phyloP scores from a whole-genome alignment of 305 asterid species.

The Stenogyne calaminthoides region DNA sequence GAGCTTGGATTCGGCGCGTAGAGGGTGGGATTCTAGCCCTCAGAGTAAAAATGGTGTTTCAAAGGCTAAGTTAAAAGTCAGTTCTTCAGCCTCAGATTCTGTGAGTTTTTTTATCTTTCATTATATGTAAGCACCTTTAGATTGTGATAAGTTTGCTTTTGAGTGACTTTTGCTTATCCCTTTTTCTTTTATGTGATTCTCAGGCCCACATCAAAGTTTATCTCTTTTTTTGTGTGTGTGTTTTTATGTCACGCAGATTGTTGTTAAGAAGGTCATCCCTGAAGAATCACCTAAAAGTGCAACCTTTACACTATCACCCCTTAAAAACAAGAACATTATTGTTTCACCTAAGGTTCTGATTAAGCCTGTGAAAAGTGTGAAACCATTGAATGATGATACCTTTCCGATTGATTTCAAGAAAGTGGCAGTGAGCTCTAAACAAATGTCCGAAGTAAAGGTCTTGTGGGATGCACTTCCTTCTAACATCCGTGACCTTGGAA shows the following conservation, averaged over 20 bases:
- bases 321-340: conserved; percentile 33
- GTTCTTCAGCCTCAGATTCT: conserved; percentile 31
- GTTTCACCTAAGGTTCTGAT: conserved; percentile 50
- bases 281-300: conserved; percentile 14
- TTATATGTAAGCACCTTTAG: not conserved
- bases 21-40: conserved; percentile 77
- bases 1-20: conserved; percentile 79
- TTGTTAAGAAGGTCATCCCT: conserved; percentile 37
- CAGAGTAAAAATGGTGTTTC: conserved; percentile 39
- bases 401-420: conserved; percentile 49
- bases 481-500: conserved; percentile 60
- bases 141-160: not conserved
- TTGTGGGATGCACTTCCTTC: conserved; percentile 65
- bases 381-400: conserved; percentile 39
- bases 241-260: conserved; percentile 34
- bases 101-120: conserved; percentile 37
- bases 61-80: conserved; percentile 41
- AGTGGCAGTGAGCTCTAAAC: conserved; percentile 44
- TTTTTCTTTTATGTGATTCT: not conserved
- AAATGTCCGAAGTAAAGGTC: conserved; percentile 48
- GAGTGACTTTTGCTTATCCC: not conserved
- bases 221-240: not conserved
- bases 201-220: not conserved
- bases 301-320: conserved; percentile 23
- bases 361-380: conserved; percentile 46